Base-by-base conservation (phyloP, 2,329 filamentous ascomycete genomes). In the Sporothrix brunneoviolacea region DNA sequence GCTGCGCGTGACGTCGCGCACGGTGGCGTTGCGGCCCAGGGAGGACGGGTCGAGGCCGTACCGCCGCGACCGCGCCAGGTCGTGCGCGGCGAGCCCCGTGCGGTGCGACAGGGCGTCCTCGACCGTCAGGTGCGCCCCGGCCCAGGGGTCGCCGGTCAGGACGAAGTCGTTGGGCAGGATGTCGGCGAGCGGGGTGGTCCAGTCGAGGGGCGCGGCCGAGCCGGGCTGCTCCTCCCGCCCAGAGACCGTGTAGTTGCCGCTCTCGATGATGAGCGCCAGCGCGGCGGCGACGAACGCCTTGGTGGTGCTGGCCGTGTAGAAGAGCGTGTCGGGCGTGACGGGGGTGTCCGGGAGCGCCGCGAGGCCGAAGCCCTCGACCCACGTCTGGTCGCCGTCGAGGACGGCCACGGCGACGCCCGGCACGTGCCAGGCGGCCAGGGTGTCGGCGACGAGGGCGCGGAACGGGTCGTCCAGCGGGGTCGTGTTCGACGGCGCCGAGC, bases 31-130 rank as follows among this genome's bases (percentile, higher is more conserved):
- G 41, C 63, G 59, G 9, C 64, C 65, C 36, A 70, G 56, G 35
- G 59, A 56, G 30, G 65, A 58, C 32, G 65, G 61, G 2, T 15
- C 32, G 3, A 52, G 32, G 36, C 71, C 59, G 37, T 62, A 61
- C 2, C 54, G 55, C 33, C 57, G 48, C 12, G 55, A 55, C 3
- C 63, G 62, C 40, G 63, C 57, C 50, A 61, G 59, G 57, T 72
- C 70, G 62, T 70, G 73, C 43, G 63, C 55, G 12, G 75, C 67
- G 51, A 78, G 63, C 2, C 77, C 76, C 1, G 69, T 72, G 19
- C 75, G 66, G 62, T 80, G 77, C 38, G 69, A 68, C 3, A 79
- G 64, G 6, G 73, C 68, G 57, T 80, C 77, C 54, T 79, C 75
- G 7, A 80, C 58, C 0, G 73, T 79, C 24, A 76, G 61, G 52